Base-by-base conservation (phyloP, 1,139 yeast species). In the Protomyces inouyei region DNA sequence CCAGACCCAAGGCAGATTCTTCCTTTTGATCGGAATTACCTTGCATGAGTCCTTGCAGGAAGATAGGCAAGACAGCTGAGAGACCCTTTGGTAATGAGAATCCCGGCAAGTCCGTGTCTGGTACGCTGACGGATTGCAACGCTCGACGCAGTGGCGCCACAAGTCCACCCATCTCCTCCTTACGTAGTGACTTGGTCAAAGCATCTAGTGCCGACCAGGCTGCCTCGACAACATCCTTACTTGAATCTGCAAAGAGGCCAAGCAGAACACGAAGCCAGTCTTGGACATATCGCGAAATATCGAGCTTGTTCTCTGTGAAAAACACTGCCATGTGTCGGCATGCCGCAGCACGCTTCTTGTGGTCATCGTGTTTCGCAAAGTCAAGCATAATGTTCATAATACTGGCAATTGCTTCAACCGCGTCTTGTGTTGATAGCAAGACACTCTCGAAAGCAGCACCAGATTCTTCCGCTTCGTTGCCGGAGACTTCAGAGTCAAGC, bases 21-120 rank as follows among this genome's bases (percentile, higher is more conserved):
- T 92, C 98, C 76, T 92, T 86, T 73, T 88, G 93, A 59, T 86
- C 93, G 67, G 85, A 80, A 64, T 83, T 83, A 70, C 98, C 99
- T 76, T 91, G 90, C 95, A 93, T 89, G 71, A 95, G 83, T 67
- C 98, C 98, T 75, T 93, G 97, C 71, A 91, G 79, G 79, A 95
- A 93, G 64, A 95, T 84, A 35, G 98, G 98, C 70, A 95, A 80
- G 54, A 95, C 77, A 76, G 96, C 86, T 73, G 83, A 85, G 68
- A 97, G 95, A 59, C 98, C 98, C 76, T 82, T 87, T 70, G 97
- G 95, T 65, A 87, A 77, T 40, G 82, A 76, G 76, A 92, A 89
- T 0, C 91, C 97, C 36, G 88, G 84, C 66, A 90, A 76, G 57
- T 87, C 91, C 70, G 81, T 82, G 0, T 86, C 88, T 28, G 79